Percentiles rank a stretch among this genome's conserved stretches.
Evolutionary conservation across 257 asterid species (phyloP).

Genomic region (Scutellaria barbata): DNA sequence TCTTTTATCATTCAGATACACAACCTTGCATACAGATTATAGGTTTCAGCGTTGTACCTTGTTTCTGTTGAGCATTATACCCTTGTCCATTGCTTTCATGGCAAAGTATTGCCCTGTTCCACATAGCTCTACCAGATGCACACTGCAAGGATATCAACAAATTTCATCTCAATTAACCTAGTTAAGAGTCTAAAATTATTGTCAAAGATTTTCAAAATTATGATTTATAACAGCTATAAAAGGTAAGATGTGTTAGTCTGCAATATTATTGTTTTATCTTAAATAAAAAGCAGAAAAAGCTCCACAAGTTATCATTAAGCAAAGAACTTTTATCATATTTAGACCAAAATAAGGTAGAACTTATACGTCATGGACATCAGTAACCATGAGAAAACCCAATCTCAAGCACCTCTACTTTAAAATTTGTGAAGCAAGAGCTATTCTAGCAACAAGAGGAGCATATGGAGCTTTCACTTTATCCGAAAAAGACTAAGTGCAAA

Average conservation of each 20-base stretch:
- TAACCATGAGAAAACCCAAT: not conserved
- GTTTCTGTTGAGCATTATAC: slow-evolving; percentile 87
- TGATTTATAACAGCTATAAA: not conserved
- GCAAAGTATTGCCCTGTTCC: slow-evolving; percentile 85
- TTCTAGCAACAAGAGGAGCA: slow-evolving; percentile 4
- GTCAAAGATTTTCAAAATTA: slow-evolving; percentile 8
- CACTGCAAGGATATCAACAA: slow-evolving; percentile 57
- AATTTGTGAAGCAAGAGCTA: not conserved
- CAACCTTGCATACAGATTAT: slow-evolving; percentile 9
- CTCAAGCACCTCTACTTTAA: not conserved
- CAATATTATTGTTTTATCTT: not conserved
- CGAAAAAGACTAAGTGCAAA: not conserved
- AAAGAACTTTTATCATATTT: not conserved
- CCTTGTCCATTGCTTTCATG: slow-evolving; percentile 99
- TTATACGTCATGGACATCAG: not conserved
- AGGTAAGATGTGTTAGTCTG: not conserved
- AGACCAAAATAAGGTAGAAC: not conserved
- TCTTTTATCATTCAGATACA: slow-evolving; percentile 17
- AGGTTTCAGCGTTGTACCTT: slow-evolving; percentile 57
- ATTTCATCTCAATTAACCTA: slow-evolving; percentile 21
- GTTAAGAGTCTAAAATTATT: not conserved
- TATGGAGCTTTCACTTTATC: not conserved
- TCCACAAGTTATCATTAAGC: slow-evolving; percentile 3
- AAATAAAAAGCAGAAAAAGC: not conserved
- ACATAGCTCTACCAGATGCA: slow-evolving; percentile 87